phyloP scores from a whole-genome alignment of 2,329 filamentous ascomycete species.

The Colletotrichum neosansevieriae region DNA sequence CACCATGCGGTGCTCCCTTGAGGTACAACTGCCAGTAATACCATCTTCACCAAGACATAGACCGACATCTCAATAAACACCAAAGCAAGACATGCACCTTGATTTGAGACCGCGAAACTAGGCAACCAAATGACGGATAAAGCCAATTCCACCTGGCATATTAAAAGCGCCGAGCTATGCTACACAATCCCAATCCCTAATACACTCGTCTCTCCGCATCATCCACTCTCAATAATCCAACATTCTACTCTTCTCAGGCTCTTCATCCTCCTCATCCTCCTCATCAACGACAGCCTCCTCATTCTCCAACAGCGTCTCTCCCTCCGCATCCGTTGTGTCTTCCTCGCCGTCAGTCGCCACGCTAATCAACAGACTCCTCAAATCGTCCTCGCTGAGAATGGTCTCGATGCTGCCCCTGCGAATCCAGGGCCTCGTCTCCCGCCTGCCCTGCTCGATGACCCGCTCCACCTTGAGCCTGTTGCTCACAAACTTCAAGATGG shows the following conservation, averaged over 20 bases:
- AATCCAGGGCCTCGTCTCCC: slow-evolving; percentile 62
- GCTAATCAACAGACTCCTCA: slow-evolving; percentile 60
- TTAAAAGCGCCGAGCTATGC: neutral
- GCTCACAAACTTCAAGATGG: slow-evolving; percentile 89
- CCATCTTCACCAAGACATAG: too few species aligned
- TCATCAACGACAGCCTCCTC: slow-evolving; percentile 41
- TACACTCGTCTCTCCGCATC: neutral
- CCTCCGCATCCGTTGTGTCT: slow-evolving; percentile 44
- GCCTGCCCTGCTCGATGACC: slow-evolving; percentile 69
- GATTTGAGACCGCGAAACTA: too few species aligned
- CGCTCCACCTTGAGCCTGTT: slow-evolving; percentile 90
- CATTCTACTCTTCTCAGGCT: slow-evolving; percentile 1
- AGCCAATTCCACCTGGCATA: too few species aligned
- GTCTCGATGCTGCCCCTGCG: slow-evolving; percentile 68
- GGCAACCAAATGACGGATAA: too few species aligned
- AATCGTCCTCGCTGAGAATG: slow-evolving; percentile 71
- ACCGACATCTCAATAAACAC: too few species aligned
- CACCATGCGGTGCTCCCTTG: too few species aligned
- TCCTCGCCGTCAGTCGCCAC: slow-evolving; percentile 40
- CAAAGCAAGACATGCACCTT: too few species aligned
- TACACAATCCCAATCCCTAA: neutral
- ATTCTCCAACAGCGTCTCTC: slow-evolving; percentile 47
- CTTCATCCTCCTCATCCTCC: slow-evolving; percentile 1
- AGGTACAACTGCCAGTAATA: too few species aligned
- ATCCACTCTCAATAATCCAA: neutral